Evolutionary conservation across 1,139 yeast genomes (phyloP), one percentile per base, ranked within the genome.

Genomic region (Pichia sp.): DNA sequence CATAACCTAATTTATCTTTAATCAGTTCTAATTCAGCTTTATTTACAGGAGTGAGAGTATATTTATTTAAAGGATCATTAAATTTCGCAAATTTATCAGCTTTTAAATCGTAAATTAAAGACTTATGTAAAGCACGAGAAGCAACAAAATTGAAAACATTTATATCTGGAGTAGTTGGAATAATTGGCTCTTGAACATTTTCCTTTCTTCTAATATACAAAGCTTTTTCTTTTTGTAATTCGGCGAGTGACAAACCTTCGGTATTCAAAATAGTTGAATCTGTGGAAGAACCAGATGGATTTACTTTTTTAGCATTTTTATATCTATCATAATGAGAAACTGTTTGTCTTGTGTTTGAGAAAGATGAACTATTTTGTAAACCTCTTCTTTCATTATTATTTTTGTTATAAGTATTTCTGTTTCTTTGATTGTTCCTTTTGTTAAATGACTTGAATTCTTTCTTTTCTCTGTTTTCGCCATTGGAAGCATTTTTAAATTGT

Each of bases 1-100:
- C 51, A 47, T 50, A 55, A 7, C 55, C 61, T 36, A 58, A 36
- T 34, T 58, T 54, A 34, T 57, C 55, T 45, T 58, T 59, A 24
- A 49, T 36, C 8, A 57, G 28, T 30, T 58, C 60, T 6, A 59
- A 40, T 31, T 58, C 58, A 0, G 54, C 43, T 16, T 39, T 46
- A 9, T 42, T 35, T 7, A 51, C 43, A 16, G 32, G 26, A 6
- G 38, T 40, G 1, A 39, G 23, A 22, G 37, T 30, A 30, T 41
- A 47, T 9, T 22, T 30, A n/a, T 42, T 40, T 8, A 31, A 28
- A 25, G 31, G 30, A 5, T 33, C 35, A 4, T 35, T 29, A 20
- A 39, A 45, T 12, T 22, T 29, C 0, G 45, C 41, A 35, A 49
- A 50, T 35, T 30, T 32, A 16, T 45, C 42, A 7, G 35, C 16